phyloP scores from a whole-genome alignment of 768 basidiomycete genomes.

The Bullera alba region DNA sequence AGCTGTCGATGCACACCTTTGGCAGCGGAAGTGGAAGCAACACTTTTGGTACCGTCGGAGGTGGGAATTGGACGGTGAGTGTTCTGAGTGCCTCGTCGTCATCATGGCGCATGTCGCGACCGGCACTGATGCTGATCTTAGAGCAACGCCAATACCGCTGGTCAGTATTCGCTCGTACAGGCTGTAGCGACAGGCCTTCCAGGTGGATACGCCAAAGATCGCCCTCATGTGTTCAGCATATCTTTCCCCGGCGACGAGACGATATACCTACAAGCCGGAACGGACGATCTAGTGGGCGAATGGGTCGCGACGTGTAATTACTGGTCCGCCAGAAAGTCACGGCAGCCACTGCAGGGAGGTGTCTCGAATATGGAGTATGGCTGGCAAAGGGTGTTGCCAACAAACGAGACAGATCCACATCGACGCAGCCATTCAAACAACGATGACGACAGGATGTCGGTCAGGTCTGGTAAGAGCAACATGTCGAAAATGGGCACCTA shows the following conservation, averaged over 20 bases:
- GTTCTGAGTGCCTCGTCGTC: neutral
- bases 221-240: conserved; percentile 91
- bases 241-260: conserved; percentile 80
- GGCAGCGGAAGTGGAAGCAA: conserved; percentile 54
- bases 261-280: conserved; percentile 98
- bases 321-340: conserved; percentile 92
- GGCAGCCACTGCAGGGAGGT: conserved; percentile 89
- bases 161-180: conserved; percentile 77
- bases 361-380: conserved; percentile 99
- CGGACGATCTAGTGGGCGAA: conserved; percentile 95
- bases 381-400: conserved; percentile 66
- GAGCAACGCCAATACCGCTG: conserved; percentile 74
- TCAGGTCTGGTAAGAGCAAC: conserved; percentile 65
- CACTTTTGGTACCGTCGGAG: conserved; percentile 59
- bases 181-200: conserved; percentile 80
- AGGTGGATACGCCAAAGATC: conserved; percentile 81
- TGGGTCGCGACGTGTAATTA: conserved; percentile 99
- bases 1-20: conserved; percentile 92
- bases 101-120: neutral
- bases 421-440: conserved; percentile 48
- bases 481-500: conserved; percentile 48
- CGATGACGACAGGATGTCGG: conserved; percentile 55
- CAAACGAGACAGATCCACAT: neutral
- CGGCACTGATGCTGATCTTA: conserved; percentile 4
- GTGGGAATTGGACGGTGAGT: conserved; percentile 96